phyloP scores from a whole-genome alignment of 2,329 filamentous ascomycete species.

The Penicillium crustosum region DNA sequence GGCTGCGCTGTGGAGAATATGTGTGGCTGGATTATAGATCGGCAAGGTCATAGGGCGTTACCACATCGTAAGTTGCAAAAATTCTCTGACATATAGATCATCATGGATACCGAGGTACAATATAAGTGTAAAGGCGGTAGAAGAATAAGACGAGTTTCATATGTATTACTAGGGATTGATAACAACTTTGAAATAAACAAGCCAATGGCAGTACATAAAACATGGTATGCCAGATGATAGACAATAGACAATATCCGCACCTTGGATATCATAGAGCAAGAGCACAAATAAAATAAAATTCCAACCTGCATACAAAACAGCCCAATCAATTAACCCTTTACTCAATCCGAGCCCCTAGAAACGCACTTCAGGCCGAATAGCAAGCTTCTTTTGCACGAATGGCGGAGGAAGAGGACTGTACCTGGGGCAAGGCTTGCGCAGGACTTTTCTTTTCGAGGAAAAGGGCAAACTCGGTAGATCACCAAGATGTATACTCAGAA shows the following conservation, averaged over 20 bases:
- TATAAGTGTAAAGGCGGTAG: no score
- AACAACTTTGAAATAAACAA: neutral
- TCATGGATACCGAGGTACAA: neutral
- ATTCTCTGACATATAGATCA: neutral
- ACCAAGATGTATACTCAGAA: conserved; percentile 19
- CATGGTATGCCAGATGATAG: no score
- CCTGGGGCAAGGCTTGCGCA: conserved; percentile 14
- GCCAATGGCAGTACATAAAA: neutral
- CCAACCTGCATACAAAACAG: neutral
- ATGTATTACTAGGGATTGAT: neutral
- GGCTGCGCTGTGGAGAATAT: neutral
- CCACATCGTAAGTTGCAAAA: neutral
- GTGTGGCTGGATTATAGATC: neutral
- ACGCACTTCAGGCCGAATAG: conserved; percentile 20
- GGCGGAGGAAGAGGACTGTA: conserved; percentile 23
- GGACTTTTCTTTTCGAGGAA: conserved; percentile 3
- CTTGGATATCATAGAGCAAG: neutral
- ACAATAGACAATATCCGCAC: neutral
- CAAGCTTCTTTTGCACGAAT: conserved; percentile 12
- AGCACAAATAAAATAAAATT: neutral
- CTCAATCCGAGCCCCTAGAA: conserved; percentile 10
- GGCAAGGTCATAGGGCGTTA: neutral
- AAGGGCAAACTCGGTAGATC: conserved; percentile 16
- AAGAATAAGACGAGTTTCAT: no score
- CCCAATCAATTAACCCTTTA: no score